A percentile compares a stretch with the other conserved stretches of the same genome.
Evolutionary conservation across 2,329 filamentous ascomycete species (phyloP).

Genomic region (Pezicula carpinea): DNA sequence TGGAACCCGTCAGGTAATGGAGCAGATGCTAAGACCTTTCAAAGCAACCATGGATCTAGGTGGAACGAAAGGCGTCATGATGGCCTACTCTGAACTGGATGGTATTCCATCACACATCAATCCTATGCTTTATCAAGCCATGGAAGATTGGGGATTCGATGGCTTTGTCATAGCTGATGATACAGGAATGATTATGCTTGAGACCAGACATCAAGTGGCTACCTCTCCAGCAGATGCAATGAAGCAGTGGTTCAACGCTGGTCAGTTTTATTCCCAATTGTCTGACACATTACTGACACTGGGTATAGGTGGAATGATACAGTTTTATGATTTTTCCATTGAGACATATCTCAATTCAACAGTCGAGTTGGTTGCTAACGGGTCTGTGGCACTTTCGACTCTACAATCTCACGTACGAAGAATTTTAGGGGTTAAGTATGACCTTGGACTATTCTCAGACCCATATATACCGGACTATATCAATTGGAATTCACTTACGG

Average conservation of each 20-base stretch:
- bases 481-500: conserved; percentile 32
- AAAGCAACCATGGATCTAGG: conserved; percentile 38
- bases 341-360: conserved; percentile 34
- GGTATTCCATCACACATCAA: conserved; percentile 35
- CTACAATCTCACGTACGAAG: conserved; percentile 33
- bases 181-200: conserved; percentile 30
- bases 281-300: neutral
- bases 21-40: conserved; percentile 38
- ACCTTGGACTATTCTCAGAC: conserved; percentile 36
- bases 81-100: conserved; percentile 40
- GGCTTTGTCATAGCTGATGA: conserved; percentile 39
- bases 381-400: conserved; percentile 30
- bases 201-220: conserved; percentile 33
- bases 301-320: conserved; percentile 30
- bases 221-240: conserved; percentile 35
- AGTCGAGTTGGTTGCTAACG: conserved; percentile 30
- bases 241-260: conserved; percentile 39
- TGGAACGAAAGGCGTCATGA: conserved; percentile 39
- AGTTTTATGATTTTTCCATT: conserved; percentile 40
- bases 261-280: conserved; percentile 14
- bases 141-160: conserved; percentile 36
- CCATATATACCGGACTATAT: conserved; percentile 32
- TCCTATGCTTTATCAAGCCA: conserved; percentile 33
- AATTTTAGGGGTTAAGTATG: conserved; percentile 38
- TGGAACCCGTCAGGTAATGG: conserved; percentile 37